Base-by-base conservation (phyloP, 306 rosid genomes). In the Malus sylvestris region DNA sequence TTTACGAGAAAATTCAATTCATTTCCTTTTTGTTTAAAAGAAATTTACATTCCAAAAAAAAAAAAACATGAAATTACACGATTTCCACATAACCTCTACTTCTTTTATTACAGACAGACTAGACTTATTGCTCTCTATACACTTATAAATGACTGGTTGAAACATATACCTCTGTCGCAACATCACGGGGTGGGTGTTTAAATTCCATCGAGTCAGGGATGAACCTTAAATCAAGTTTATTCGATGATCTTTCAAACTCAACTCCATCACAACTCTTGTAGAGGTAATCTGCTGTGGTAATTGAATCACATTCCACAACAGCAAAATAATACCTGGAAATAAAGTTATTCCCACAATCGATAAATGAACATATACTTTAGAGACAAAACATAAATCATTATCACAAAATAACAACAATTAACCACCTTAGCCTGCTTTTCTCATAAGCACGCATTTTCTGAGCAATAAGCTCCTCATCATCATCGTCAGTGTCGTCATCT, bases 371-470 rank as follows among this genome's bases (percentile, higher is more conserved):
- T 14, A 25, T 8, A 76, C 29, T 23, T n/a, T 20, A 12, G 12
- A 71, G 16, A 25, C 33, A 42, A 5, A 52, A 25, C 18, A 30
- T 20, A 44, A 33, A 52, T 16, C 59, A 10, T 3, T 66, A 55
- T 33, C 52, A 27, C 8, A 52, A 61, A 67, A 68, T 20, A 45
- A 14, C n/a, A 33, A 53, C 4, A 53, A 71, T 5, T 42, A 79
- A 25, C 64, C 77, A 95, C 99, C 92, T 86, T 80, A 95, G 85
- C 87, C 86, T 88, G 82, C 89, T 89, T 80, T 78, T 90, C 87
- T 92, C 97, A 76, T 92, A 92, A 11, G 83, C 90, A 23, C 93
- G 97, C 88, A 90, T 72, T 83, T 95, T 95, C 89, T 89, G 97
- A 46, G 82, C 42, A 58, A 74, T 69, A 61, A 83, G 75, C 70